Evolutionary conservation across 495 filamentous ascomycete species (phyloP).

Genomic region (Daldinia decipiens): DNA sequence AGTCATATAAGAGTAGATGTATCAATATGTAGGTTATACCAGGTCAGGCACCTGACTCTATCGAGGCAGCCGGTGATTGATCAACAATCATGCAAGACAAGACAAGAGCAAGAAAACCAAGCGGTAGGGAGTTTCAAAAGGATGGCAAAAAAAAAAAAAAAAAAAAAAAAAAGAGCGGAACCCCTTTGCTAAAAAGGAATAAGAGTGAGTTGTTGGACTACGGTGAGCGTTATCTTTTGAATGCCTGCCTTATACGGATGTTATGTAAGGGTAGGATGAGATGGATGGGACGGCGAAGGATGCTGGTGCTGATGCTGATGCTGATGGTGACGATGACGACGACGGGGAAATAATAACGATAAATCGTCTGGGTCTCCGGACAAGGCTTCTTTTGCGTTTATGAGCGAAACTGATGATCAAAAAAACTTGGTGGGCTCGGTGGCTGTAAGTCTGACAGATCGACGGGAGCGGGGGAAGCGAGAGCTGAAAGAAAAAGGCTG

Average conservation of each 20-base stretch:
- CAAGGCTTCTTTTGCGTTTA: conserved; percentile 11
- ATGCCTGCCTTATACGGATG: conserved; percentile 1
- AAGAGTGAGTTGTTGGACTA: not conserved
- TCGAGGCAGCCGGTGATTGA: conserved; percentile 35
- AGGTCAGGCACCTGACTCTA: conserved; percentile 19
- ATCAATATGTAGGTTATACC: conserved; percentile 3
- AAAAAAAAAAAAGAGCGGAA: conserved; percentile 11
- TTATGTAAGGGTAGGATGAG: not conserved
- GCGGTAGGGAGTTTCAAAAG: not conserved
- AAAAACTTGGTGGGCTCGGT: conserved; percentile 20
- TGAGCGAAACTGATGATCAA: conserved; percentile 25
- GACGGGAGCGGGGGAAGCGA: conserved; percentile 19
- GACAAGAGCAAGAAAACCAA: conserved; percentile 2
- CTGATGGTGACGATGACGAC: conserved; percentile 23
- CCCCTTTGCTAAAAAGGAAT: conserved; percentile 26
- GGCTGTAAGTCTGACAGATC: conserved; percentile 33
- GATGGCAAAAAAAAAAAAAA: not conserved
- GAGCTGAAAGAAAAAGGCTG: conserved; percentile 26
- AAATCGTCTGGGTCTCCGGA: not conserved
- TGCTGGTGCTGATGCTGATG: conserved; percentile 20
- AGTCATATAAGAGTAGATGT: conserved; percentile 7
- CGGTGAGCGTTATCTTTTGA: conserved; percentile 4
- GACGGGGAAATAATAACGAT: not conserved
- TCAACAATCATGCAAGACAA: conserved; percentile 42
- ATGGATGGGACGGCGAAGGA: conserved; percentile 14